Conservation (phyloP, 495 filamentous ascomycete species). For the Tuber aestivum region DNA sequence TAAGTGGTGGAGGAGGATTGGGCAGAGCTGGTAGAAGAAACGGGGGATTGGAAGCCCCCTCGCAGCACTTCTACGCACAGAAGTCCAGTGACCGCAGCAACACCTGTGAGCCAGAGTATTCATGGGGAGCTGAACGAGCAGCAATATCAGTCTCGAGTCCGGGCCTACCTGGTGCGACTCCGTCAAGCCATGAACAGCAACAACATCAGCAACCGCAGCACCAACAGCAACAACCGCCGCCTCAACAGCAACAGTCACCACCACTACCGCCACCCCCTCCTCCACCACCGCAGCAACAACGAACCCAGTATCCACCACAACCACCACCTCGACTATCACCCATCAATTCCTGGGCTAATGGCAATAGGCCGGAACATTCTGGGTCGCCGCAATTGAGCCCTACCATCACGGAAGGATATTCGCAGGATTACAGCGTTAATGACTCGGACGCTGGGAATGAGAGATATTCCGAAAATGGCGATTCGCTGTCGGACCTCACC, state of each 20-base stretch:
- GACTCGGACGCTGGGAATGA: slow-evolving; percentile 26
- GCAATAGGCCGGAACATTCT: slow-evolving; percentile 15
- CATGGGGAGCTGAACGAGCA: background rate
- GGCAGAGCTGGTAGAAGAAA: background rate
- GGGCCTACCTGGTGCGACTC: background rate
- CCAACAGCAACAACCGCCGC: too few species aligned
- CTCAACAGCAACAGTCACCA: slow-evolving; percentile 13
- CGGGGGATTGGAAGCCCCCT: background rate
- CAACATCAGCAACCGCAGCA: slow-evolving; percentile 14
- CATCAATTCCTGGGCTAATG: background rate
- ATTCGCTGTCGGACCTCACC: slow-evolving; percentile 26
- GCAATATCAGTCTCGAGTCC: background rate
- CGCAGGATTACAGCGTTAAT: slow-evolving; percentile 19
- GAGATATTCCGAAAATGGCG: slow-evolving; percentile 25
- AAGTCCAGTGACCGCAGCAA: background rate
- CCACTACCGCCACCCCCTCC: slow-evolving; percentile 5
- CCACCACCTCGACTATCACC: slow-evolving; percentile 1
- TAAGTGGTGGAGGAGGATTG: too few species aligned
- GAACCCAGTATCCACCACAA: slow-evolving; percentile 13
- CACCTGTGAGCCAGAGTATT: background rate
- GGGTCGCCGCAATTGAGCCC: slow-evolving; percentile 25
- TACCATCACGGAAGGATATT: slow-evolving; percentile 19
- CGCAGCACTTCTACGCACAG: background rate
- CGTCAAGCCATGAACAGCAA: background rate
- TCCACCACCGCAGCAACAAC: background rate